These are phyloP conservation scores for Penicillium arizonense DNA, from an alignment of 495 filamentous ascomycete genomes.

Conservation along the genomic window DNA sequence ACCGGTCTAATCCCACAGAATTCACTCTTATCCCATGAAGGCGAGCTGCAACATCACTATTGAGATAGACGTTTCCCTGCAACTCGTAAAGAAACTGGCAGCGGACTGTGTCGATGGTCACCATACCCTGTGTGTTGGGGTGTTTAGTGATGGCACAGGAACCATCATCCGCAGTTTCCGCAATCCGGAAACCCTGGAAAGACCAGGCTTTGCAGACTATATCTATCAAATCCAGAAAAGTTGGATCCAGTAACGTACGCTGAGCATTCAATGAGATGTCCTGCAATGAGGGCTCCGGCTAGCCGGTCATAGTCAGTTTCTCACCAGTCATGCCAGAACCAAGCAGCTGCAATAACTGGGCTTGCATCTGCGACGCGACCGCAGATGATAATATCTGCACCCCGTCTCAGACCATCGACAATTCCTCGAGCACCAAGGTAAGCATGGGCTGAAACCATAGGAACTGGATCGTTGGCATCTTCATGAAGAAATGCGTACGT, in stretches of 20 bases:
- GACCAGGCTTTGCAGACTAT: conserved; percentile 28
- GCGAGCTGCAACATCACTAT: conserved; percentile 51
- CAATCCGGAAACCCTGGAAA: conserved; percentile 40
- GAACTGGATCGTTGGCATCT: conserved; percentile 8
- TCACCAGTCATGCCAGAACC: conserved; percentile 45
- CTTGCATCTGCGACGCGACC: conserved; percentile 51
- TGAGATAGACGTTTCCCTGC: conserved; percentile 53
- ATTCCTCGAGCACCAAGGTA: conserved; percentile 52
- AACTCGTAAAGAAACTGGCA: conserved; percentile 57
- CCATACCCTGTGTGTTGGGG: conserved; percentile 17
- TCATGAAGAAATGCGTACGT: conserved; percentile 30
- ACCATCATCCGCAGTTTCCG: conserved; percentile 25
- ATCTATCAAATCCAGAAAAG: conserved; percentile 48
- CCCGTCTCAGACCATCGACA: conserved; percentile 35
- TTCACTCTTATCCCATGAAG: conserved; percentile 40
- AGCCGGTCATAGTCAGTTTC: conserved; percentile 39
- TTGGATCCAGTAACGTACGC: conserved; percentile 52
- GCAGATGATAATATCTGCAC: conserved; percentile 54
- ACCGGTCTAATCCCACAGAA: too few species aligned
- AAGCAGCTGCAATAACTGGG: conserved; percentile 48
- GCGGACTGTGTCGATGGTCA: conserved; percentile 39
- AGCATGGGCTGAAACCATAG: conserved; percentile 30
- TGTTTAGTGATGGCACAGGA: conserved; percentile 33
- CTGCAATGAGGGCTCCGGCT: conserved; percentile 44
- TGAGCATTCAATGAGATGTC: conserved; percentile 53